A percentile compares a stretch with the other conserved stretches of the same genome.
phyloP scores from a whole-genome alignment of 768 basidiomycete species.

The Mycena haematopus region DNA sequence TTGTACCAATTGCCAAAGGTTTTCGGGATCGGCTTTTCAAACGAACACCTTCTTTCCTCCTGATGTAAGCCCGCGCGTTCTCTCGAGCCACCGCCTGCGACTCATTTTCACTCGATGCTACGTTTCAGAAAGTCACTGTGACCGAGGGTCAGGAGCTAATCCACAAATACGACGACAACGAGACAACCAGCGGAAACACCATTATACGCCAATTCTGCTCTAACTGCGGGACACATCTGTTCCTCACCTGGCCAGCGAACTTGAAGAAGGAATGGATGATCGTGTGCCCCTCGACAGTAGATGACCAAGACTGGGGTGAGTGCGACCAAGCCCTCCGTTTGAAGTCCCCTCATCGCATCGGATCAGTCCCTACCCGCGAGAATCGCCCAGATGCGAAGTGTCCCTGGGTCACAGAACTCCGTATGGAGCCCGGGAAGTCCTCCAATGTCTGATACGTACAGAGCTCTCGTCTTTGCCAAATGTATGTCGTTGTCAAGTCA shows the following conservation, averaged over 20 bases:
- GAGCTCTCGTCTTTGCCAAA: background rate
- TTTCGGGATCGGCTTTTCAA: conserved; percentile 35
- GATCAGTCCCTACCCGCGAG: background rate
- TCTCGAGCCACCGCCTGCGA: too few species aligned
- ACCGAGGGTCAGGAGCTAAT: conserved; percentile 34
- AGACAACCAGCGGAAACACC: conserved; percentile 34
- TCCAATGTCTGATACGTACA: conserved; percentile 1
- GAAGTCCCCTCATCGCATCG: too few species aligned
- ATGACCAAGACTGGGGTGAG: conserved; percentile 23
- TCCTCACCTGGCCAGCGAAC: conserved; percentile 27
- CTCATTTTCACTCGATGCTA: too few species aligned
- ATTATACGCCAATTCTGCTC: conserved; percentile 37
- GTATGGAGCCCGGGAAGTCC: conserved; percentile 12
- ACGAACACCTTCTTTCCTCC: conserved; percentile 36
- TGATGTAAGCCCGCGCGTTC: conserved; percentile 31
- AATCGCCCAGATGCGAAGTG: conserved; percentile 17
- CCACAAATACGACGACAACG: conserved; percentile 33
- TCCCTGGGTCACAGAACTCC: conserved; percentile 21
- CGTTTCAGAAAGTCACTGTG: conserved; percentile 4
- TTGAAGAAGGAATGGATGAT: conserved; percentile 11
- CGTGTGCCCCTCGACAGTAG: background rate
- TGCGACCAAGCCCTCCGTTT: too few species aligned
- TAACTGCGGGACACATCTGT: conserved; percentile 35
- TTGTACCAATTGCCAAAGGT: conserved; percentile 36
- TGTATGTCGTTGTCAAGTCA: background rate